Evolutionary conservation across 116 monocot species (phyloP), one percentile per base, ranked within the genome.

Genomic region (Trichopus zeylanicus): DNA sequence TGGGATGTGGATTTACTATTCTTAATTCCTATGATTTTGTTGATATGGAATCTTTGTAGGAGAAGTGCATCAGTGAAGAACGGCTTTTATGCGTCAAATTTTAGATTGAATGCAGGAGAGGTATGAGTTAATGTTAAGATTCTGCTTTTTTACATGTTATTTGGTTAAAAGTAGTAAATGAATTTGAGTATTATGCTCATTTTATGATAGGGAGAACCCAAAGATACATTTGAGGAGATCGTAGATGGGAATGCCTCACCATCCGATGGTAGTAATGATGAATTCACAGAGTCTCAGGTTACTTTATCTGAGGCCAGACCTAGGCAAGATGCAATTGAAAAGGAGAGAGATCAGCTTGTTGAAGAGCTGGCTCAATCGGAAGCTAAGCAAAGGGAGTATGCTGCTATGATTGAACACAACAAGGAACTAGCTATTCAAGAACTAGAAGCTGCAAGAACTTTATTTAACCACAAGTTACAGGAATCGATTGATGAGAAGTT

Each of bases 361-460:
- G 68, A 68, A 68, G 60, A 58, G 31, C 20, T 68, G 49, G 60
- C 59, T 25, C 48, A 5, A 24, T 59, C 51, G 35, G 59, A 68
- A 60, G 59, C 59, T 31, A 68, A 68, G 25, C 59, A 51, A 30
- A 11, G 29, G 33, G 68, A 68, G n/a, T 68, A 60, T 60, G 58
- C 60, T 34, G 26, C 27, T 34, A 68, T 60, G 18, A 60, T 68
- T n/a, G 12, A 60, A 31, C 68, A 68, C 35, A 57, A 68, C 26
- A 68, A 68, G 27, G 59, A 68, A 26, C 51, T 35, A 26, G 68
- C 68, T 4, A 34, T 68, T 51, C 18, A 25, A 1, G 68, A 60
- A 52, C 59, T 68, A 51, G 68, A 68, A 60, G 48, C 68, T 15
- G 68, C 60, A 30, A 59, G 52, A 26, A 59, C 59, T 49, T 20